These are phyloP conservation scores for Naganishia sp. DNA, from an alignment of 1,284 basidiomycete genomes.

Conservation along the genomic window DNA sequence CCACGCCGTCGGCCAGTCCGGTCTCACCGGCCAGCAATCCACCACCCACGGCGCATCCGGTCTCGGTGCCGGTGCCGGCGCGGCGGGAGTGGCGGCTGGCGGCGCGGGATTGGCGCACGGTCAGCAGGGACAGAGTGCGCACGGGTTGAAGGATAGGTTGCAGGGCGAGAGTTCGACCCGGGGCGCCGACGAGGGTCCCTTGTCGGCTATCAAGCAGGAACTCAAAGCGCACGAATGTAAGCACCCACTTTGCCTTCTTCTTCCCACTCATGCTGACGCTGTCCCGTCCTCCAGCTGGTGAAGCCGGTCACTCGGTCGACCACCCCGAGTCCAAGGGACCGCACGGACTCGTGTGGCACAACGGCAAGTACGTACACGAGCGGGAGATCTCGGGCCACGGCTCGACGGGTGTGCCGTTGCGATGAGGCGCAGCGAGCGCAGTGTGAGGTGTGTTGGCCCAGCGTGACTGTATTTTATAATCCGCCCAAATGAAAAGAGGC, in stretches of 20 bases:
- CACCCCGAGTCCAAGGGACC: slow-evolving; percentile 34
- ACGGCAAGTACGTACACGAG: slow-evolving; percentile 34
- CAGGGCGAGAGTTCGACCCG: neutral
- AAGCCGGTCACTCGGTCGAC: slow-evolving; percentile 12
- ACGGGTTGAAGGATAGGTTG: slow-evolving; percentile 9
- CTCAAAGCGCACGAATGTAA: slow-evolving; percentile 33
- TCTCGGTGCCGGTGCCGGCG: slow-evolving; percentile 22
- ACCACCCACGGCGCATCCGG: neutral
- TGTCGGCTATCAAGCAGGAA: slow-evolving; percentile 31
- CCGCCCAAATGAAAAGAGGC: too few relatives aligned
- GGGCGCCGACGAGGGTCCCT: neutral
- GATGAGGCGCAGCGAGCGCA: slow-evolving; percentile 4
- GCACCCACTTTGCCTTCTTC: neutral
- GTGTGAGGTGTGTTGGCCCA: too few relatives aligned
- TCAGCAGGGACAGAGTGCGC: neutral
- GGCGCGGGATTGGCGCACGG: slow-evolving; percentile 23
- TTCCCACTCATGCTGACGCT: neutral
- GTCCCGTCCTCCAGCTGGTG: neutral
- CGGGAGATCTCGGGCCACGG: slow-evolving; percentile 33
- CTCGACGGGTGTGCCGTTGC: slow-evolving; percentile 34
- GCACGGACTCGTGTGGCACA: slow-evolving; percentile 36
- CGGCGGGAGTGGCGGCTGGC: slow-evolving; percentile 8
- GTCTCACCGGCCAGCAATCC: neutral
- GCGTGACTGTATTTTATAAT: too few relatives aligned
- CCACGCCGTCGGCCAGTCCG: neutral